These are phyloP conservation scores for Pinus taeda DNA, from an alignment of 75 land plant species.

Conservation along the genomic window DNA sequence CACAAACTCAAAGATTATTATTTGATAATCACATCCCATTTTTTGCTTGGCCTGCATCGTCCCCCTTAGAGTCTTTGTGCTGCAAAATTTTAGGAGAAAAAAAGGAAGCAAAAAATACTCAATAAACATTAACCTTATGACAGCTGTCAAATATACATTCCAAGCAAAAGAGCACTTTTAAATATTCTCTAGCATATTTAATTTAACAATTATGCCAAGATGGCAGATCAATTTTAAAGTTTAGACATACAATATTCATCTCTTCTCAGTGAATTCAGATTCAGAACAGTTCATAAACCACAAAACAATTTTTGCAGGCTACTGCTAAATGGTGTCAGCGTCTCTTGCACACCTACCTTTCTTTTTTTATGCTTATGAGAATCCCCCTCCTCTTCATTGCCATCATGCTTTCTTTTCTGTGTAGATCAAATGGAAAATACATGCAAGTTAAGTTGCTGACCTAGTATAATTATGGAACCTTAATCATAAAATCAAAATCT, in stretches of 20 bases:
- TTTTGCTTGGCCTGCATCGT: constrained; percentile 16
- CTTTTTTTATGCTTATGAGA: constrained; percentile 71
- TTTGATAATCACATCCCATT: constrained; percentile 9
- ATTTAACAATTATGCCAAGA: not conserved
- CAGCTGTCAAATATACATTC: not conserved
- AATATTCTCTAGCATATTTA: too few relatives aligned
- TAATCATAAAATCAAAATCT: not conserved
- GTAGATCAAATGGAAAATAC: not conserved
- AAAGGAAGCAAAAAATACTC: not conserved
- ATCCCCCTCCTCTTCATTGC: constrained; percentile 76
- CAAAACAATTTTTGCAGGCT: not conserved
- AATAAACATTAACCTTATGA: not conserved
- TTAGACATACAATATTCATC: not conserved
- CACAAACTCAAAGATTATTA: constrained; percentile 4
- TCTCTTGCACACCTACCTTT: constrained; percentile 24
- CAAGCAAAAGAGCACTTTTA: not conserved
- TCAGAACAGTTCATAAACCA: not conserved
- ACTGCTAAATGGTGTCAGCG: not conserved
- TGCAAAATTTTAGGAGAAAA: constrained; percentile 2
- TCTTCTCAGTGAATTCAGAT: not conserved
- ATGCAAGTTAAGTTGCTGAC: not conserved
- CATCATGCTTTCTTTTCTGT: constrained; percentile 94
- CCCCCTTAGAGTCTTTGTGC: constrained; percentile 16
- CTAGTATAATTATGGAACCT: not conserved
- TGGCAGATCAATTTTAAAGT: not conserved